These are phyloP conservation scores for Singerocomus inundabilis DNA, from an alignment of 1,284 basidiomycete genomes.

Conservation along the genomic window DNA sequence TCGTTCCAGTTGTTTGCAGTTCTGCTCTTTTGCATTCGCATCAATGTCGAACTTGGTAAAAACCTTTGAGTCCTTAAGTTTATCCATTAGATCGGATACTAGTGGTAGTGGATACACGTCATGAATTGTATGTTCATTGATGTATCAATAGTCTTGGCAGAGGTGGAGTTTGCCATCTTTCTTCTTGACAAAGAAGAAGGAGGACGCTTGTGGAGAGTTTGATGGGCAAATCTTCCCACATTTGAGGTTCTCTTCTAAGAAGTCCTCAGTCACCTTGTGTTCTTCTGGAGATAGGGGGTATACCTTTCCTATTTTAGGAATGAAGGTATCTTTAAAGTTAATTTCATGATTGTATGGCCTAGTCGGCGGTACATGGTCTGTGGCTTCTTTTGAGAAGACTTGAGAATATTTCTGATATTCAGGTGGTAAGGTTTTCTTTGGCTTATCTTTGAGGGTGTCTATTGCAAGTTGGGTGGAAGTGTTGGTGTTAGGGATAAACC, in stretches of 20 bases:
- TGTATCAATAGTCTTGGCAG: neutral
- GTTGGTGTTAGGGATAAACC: too few relatives aligned
- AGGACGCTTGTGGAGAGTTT: neutral
- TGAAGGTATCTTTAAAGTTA: neutral
- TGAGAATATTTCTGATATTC: too few relatives aligned
- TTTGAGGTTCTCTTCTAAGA: neutral
- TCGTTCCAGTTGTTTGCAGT: too few relatives aligned
- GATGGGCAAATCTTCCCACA: neutral
- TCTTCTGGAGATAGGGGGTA: too few relatives aligned
- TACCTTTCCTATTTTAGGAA: too few relatives aligned
- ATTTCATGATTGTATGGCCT: neutral
- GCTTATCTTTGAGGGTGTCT: too few relatives aligned
- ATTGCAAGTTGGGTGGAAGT: too few relatives aligned
- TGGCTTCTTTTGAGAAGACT: too few relatives aligned
- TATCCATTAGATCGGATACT: conserved; percentile 29
- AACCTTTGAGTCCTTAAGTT: conserved; percentile 16
- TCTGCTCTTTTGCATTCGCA: too few relatives aligned
- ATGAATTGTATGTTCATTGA: neutral
- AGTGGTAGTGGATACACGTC: conserved; percentile 23
- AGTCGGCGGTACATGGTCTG: accelerated
- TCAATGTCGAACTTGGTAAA: conserved; percentile 22
- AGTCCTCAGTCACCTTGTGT: too few relatives aligned
- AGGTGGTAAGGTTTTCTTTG: accelerated
- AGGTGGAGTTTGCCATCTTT: neutral
- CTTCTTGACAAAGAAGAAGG: neutral